phyloP scores from a whole-genome alignment of 805 yeast genomes.

The Kuraishia capsulata region DNA sequence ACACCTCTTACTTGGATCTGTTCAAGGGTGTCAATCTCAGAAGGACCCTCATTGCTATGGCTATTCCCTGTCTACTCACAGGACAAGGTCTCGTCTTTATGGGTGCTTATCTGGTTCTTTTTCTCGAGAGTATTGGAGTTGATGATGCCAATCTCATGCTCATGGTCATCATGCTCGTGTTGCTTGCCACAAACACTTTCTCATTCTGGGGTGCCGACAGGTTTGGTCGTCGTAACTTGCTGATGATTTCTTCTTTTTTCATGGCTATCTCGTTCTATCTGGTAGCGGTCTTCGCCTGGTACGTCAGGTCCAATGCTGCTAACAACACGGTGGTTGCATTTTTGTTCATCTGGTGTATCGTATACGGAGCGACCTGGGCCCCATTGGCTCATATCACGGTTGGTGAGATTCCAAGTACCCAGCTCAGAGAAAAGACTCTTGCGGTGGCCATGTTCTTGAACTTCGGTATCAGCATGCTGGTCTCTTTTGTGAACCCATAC shows the following conservation, averaged over 20 bases:
- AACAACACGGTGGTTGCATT: constrained; percentile 4
- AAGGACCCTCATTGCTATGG: constrained; percentile 10
- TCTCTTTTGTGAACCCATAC: constrained; percentile 1
- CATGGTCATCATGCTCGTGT: constrained; percentile 19
- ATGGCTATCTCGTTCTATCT: constrained; percentile 8
- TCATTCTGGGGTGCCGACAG: background rate
- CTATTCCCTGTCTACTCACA: constrained; percentile 46
- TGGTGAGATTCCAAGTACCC: constrained; percentile 29
- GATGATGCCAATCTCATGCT: constrained; percentile 8
- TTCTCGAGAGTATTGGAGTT: constrained; percentile 10
- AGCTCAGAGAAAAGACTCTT: constrained; percentile 29
- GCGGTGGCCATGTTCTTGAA: constrained; percentile 22
- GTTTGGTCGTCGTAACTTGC: constrained; percentile 26
- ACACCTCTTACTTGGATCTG: background rate
- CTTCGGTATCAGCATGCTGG: constrained; percentile 21
- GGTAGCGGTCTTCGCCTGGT: constrained; percentile 10
- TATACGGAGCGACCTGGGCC: constrained; percentile 28
- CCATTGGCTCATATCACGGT: constrained; percentile 29
- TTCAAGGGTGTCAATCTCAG: background rate
- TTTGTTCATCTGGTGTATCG: constrained; percentile 16
- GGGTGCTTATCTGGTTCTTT: constrained; percentile 44
- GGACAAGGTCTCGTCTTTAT: constrained; percentile 52
- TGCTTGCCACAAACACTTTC: constrained; percentile 20
- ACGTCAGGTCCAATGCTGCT: background rate
- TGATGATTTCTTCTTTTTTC: constrained; percentile 4